Percentiles rank a stretch among this genome's conserved stretches.
These are phyloP conservation scores for Rhizopogon vulgaris DNA, from an alignment of 768 basidiomycete genomes.

Conservation along the genomic window DNA sequence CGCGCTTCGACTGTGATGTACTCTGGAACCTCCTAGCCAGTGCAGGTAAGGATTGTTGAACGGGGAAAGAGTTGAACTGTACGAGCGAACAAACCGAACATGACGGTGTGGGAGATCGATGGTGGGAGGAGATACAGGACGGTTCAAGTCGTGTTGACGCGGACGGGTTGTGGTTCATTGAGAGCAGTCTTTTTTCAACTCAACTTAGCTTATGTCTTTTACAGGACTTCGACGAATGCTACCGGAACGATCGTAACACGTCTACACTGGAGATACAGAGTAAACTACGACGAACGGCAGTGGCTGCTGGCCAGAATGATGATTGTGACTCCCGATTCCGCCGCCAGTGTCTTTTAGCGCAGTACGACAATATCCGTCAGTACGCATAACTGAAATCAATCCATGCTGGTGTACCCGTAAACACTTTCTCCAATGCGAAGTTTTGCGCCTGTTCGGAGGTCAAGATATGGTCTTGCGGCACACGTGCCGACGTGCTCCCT, in stretches of 20 bases:
- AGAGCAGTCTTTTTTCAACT: no score
- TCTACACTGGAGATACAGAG: no score
- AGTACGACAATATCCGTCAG: slow-evolving; percentile 15
- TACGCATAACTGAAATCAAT: slow-evolving; percentile 45
- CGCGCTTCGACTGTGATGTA: slow-evolving; percentile 13
- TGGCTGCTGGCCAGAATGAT: no score
- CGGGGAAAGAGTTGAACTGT: slow-evolving; percentile 12
- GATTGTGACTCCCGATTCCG: no score
- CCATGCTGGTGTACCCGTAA: slow-evolving; percentile 45
- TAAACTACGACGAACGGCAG: no score
- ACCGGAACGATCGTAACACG: no score
- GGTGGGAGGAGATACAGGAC: slow-evolving; percentile 7
- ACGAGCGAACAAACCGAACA: slow-evolving; percentile 25
- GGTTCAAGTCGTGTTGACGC: slow-evolving; percentile 12
- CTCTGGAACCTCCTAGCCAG: slow-evolving; percentile 18
- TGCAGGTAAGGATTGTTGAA: slow-evolving; percentile 9
- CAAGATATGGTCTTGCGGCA: slow-evolving; percentile 42
- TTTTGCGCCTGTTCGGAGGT: slow-evolving; percentile 30
- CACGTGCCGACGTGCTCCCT: slow-evolving; percentile 38
- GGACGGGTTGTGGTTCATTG: no score
- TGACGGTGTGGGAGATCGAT: slow-evolving; percentile 12
- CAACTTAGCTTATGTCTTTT: no score
- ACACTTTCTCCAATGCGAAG: slow-evolving; percentile 45
- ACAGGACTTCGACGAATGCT: no score
- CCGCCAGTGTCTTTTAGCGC: neutral